Evolutionary conservation across 768 basidiomycete species (phyloP).

Genomic region (Lactarius hatsudake): DNA sequence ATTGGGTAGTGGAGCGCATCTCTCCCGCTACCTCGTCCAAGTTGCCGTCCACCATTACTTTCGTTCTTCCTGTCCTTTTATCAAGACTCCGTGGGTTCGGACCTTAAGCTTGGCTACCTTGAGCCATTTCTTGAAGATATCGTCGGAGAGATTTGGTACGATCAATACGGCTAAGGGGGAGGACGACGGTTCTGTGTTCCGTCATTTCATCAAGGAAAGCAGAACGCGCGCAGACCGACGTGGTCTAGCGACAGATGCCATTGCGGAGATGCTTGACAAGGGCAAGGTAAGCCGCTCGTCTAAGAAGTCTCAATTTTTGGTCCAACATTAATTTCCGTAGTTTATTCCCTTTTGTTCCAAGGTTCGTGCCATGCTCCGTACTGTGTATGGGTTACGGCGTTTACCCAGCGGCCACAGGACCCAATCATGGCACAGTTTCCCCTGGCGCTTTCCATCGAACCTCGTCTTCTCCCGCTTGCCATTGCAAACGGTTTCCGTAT

Average conservation of each 20-base stretch:
- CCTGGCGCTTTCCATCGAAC: conserved; percentile 73
- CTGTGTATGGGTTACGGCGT: background rate
- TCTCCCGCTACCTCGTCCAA: conserved; percentile 78
- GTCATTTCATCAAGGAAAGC: conserved; percentile 65
- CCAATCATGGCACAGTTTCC: conserved; percentile 77
- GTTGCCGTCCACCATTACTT: conserved; percentile 79
- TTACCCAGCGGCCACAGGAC: conserved; percentile 45
- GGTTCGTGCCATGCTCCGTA: conserved; percentile 39
- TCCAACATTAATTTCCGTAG: conserved; percentile 36
- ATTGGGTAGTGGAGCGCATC: conserved; percentile 68
- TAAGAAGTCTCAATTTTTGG: conserved; percentile 17
- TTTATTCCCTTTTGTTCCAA: conserved; percentile 76
- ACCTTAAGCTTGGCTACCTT: conserved; percentile 59
- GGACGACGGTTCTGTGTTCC: conserved; percentile 69
- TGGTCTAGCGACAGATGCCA: conserved; percentile 58
- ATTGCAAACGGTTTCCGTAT: conserved; percentile 72
- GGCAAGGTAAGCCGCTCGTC: conserved; percentile 52
- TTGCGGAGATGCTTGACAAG: conserved; percentile 64
- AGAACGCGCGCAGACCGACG: conserved; percentile 59
- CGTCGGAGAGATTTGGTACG: conserved; percentile 56
- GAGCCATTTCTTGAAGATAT: conserved; percentile 58
- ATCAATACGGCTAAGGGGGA: conserved; percentile 71
- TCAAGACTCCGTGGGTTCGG: conserved; percentile 74
- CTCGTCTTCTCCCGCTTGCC: conserved; percentile 67
- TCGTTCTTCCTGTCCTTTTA: conserved; percentile 65